These are phyloP conservation scores for Stenogyne calaminthoides DNA, from an alignment of 305 asterid species.

Conservation along the genomic window DNA sequence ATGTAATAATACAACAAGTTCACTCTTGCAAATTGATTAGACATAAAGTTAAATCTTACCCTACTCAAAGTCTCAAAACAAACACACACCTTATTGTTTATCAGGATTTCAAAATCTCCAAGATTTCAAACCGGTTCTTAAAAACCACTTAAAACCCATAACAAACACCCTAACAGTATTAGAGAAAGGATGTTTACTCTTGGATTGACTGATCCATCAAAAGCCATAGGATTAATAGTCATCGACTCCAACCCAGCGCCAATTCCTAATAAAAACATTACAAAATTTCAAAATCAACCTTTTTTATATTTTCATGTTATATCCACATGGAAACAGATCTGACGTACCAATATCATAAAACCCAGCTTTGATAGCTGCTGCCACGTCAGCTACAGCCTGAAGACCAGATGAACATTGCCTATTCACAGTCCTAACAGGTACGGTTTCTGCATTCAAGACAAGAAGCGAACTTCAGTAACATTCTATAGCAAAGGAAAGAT, in stretches of 20 bases:
- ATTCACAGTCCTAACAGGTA: constrained; percentile 71
- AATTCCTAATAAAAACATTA: constrained; percentile 56
- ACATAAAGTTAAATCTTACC: no score
- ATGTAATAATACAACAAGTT: no score
- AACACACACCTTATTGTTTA: no score
- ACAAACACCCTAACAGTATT: neutral
- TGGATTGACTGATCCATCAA: constrained; percentile 97
- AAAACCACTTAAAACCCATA: no score
- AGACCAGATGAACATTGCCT: constrained; percentile 99
- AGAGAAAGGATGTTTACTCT: constrained; percentile 48
- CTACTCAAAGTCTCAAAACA: no score
- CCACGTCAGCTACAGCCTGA: constrained; percentile 83
- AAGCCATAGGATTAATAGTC: constrained; percentile 90
- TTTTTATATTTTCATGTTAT: neutral
- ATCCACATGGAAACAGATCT: neutral
- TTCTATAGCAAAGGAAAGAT: constrained; percentile 10
- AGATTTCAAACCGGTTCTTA: no score
- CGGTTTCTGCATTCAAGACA: constrained; percentile 40
- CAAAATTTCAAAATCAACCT: constrained; percentile 1
- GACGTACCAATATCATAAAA: constrained; percentile 87
- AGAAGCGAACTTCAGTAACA: neutral
- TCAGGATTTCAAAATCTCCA: no score
- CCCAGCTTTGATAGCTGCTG: constrained; percentile 98
- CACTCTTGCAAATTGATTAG: no score
- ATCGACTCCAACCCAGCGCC: constrained; percentile 98